A percentile compares a stretch with the other conserved stretches of the same genome.
These are phyloP conservation scores for Arachis stenosperma DNA, from an alignment of 306 rosid genomes.

Conservation along the genomic window DNA sequence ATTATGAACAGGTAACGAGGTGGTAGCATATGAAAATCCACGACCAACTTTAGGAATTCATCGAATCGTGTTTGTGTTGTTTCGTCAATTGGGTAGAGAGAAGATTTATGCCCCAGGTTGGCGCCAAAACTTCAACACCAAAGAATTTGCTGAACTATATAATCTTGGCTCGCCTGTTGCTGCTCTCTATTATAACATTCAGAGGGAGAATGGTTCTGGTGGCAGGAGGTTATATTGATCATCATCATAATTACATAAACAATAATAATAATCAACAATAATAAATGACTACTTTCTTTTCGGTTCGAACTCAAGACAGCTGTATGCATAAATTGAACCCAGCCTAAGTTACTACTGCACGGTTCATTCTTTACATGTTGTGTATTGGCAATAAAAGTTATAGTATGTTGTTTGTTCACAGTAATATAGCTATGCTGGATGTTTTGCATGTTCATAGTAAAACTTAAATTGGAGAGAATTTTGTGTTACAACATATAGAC, in stretches of 20 bases:
- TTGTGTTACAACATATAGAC: too few relatives aligned
- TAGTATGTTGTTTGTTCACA: too few relatives aligned
- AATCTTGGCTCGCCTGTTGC: slow-evolving; percentile 79
- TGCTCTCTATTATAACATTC: slow-evolving; percentile 70
- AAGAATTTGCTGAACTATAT: slow-evolving; percentile 79
- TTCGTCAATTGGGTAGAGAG: slow-evolving; percentile 72
- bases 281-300: too few relatives aligned
- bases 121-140: slow-evolving; percentile 83
- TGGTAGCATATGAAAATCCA: slow-evolving; percentile 76
- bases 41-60: slow-evolving; percentile 77
- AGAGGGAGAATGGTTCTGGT: slow-evolving; percentile 78
- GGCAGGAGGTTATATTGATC: slow-evolving; percentile 58
- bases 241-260: not conserved
- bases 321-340: too few relatives aligned
- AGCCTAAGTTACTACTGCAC: too few relatives aligned
- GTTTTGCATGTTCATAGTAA: not conserved
- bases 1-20: slow-evolving; percentile 55
- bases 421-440: too few relatives aligned
- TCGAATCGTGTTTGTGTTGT: slow-evolving; percentile 61
- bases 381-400: too few relatives aligned
- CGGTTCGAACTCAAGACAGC: not conserved
- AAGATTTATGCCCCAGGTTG: slow-evolving; percentile 87
- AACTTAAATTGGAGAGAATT: not conserved
- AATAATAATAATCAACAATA: too few relatives aligned
- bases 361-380: too few relatives aligned